These are phyloP conservation scores for Clavispora asparagi DNA, from an alignment of 805 yeast species.

Conservation along the genomic window DNA sequence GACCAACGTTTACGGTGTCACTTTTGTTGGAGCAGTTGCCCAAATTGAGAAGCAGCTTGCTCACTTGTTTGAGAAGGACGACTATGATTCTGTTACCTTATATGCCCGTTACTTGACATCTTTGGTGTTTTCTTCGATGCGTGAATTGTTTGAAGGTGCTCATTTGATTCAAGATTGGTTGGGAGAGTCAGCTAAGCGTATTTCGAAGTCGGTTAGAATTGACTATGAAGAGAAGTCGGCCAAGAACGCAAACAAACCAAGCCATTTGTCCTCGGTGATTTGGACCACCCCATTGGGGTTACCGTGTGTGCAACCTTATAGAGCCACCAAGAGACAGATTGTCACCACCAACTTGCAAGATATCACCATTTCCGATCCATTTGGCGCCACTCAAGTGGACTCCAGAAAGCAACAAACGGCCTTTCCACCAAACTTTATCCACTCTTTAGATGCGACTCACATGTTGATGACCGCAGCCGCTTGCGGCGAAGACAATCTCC, in stretches of 20 bases:
- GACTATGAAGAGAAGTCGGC: slow-evolving; percentile 45
- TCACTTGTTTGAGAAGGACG: slow-evolving; percentile 47
- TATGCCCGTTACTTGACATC: slow-evolving; percentile 58
- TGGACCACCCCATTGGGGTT: slow-evolving; percentile 97
- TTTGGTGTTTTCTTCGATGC: slow-evolving; percentile 76
- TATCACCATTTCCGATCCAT: slow-evolving; percentile 86
- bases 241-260: slow-evolving; percentile 43
- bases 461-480: slow-evolving; percentile 85
- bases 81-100: slow-evolving; percentile 18
- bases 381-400: slow-evolving; percentile 73
- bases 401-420: slow-evolving; percentile 87
- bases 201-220: slow-evolving; percentile 70
- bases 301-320: slow-evolving; percentile 96
- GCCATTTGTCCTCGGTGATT: slow-evolving; percentile 79
- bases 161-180: slow-evolving; percentile 96
- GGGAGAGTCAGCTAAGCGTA: slow-evolving; percentile 76
- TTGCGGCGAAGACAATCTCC: slow-evolving; percentile 59
- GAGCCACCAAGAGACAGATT: slow-evolving; percentile 59
- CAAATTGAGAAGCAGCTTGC: slow-evolving; percentile 79
- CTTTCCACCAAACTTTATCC: slow-evolving; percentile 93
- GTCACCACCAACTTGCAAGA: slow-evolving; percentile 83
- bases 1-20: slow-evolving; percentile 98
- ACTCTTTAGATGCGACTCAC: slow-evolving; percentile 94
- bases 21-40: slow-evolving; percentile 85
- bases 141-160: slow-evolving; percentile 86